phyloP scores from a whole-genome alignment of 345 rosid genomes.

The Hirschfeldia incana region DNA sequence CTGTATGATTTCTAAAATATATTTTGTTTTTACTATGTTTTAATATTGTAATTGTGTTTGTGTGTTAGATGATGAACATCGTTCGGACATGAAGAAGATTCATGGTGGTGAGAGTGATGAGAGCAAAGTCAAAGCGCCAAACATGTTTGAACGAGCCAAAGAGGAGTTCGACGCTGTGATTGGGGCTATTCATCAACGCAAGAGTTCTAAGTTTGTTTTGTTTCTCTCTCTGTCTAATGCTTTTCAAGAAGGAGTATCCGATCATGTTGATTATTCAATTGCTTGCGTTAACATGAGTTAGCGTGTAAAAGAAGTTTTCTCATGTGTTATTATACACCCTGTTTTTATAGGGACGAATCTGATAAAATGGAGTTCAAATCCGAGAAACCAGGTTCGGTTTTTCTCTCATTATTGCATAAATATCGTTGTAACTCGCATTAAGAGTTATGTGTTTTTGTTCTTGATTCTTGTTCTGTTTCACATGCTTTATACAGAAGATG shows the following conservation, averaged over 20 bases:
- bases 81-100: constrained; percentile 34
- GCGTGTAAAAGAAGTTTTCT: not conserved
- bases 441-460: not conserved
- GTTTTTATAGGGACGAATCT: constrained; percentile 42
- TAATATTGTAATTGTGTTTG: not conserved
- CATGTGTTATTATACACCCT: not conserved
- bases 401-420: not conserved
- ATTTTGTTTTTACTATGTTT: not conserved
- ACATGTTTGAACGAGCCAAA: constrained; percentile 59
- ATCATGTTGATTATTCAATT: not conserved
- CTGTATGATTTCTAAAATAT: not conserved
- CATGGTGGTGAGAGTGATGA: constrained; percentile 50
- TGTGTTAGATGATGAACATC: constrained; percentile 26
- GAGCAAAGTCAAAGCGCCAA: constrained; percentile 57
- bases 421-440: not conserved
- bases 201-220: constrained; percentile 33
- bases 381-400: constrained; percentile 43
- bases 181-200: constrained; percentile 45
- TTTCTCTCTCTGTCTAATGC: not conserved
- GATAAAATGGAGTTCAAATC: constrained; percentile 31
- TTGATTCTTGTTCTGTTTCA: constrained; percentile 5
- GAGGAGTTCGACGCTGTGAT: constrained; percentile 67
- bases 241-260: not conserved
- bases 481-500: constrained; percentile 24
- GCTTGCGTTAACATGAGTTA: not conserved